Evolutionary conservation across 1,284 basidiomycete genomes (phyloP).

Genomic region (Sanghuangporus baumii): DNA sequence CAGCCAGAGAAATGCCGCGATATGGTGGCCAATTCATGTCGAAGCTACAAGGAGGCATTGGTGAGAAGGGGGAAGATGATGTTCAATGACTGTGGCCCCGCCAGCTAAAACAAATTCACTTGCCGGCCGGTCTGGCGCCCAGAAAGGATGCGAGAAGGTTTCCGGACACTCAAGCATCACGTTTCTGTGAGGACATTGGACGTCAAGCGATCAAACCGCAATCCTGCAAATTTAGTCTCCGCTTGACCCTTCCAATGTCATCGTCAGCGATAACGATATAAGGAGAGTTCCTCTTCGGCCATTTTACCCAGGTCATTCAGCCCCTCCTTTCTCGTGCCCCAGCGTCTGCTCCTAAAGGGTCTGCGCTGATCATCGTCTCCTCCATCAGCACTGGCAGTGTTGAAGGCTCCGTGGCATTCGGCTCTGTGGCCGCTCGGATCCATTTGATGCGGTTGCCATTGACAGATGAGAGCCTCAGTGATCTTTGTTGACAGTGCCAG

Average conservation of each 20-base stretch:
- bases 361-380: not conserved
- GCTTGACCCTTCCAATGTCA: not conserved
- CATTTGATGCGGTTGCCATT: not conserved
- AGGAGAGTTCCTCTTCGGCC: not conserved
- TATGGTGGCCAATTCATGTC: not conserved
- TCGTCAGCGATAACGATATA: not conserved
- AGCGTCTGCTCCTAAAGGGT: not conserved
- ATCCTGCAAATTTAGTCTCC: conserved; percentile 7
- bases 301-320: not conserved
- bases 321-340: not conserved
- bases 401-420: not conserved
- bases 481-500: not conserved
- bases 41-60: not conserved
- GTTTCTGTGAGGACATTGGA: not conserved
- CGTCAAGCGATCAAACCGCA: conserved; percentile 6
- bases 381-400: not conserved
- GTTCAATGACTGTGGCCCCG: not conserved
- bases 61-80: not conserved
- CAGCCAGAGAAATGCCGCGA: not conserved
- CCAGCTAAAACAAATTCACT: not conserved
- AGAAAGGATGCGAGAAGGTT: not conserved
- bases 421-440: not conserved
- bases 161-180: not conserved
- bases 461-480: not conserved
- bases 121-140: not conserved